Conservation (phyloP, 441 rosid species). For the Kokia cookei region DNA sequence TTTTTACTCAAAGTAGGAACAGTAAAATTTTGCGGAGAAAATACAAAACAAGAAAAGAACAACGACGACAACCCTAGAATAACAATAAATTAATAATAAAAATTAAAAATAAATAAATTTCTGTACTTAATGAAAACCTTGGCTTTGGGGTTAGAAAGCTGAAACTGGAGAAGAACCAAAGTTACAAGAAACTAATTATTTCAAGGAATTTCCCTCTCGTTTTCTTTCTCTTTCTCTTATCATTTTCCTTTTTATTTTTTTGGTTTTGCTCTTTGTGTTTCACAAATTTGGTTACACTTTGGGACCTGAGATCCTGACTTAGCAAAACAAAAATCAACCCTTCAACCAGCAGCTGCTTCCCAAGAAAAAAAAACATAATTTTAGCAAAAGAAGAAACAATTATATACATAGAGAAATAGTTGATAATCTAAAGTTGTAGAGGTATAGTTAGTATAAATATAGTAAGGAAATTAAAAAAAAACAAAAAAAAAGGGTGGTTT, state of each 20-base stretch:
- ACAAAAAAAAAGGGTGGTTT: neutral
- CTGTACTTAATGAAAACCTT: constrained; percentile 21
- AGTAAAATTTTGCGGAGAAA: constrained; percentile 11
- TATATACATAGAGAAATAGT: constrained; percentile 8
- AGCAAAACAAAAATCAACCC: constrained; percentile 23
- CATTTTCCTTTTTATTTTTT: constrained; percentile 6
- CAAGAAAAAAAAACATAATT: constrained; percentile 7
- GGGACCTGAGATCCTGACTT: constrained; percentile 6
- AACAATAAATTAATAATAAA: constrained; percentile 4
- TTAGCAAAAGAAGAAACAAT: constrained; percentile 7
- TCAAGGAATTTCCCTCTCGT: constrained; percentile 8
- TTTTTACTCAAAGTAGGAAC: neutral
- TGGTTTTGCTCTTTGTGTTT: constrained; percentile 17
- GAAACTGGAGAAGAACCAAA: neutral
- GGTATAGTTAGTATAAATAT: neutral
- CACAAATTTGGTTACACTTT: constrained; percentile 29
- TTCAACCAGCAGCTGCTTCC: constrained; percentile 7
- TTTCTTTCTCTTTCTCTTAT: constrained; percentile 8
- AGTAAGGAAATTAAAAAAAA: neutral
- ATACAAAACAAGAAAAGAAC: constrained; percentile 29
- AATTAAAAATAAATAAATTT: neutral
- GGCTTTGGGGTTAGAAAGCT: constrained; percentile 20
- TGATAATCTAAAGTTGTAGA: neutral
- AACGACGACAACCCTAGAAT: constrained; percentile 42
- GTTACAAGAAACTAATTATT: constrained; percentile 6